phyloP scores from a whole-genome alignment of 345 rosid species.

The Lenwebbia sp. region DNA sequence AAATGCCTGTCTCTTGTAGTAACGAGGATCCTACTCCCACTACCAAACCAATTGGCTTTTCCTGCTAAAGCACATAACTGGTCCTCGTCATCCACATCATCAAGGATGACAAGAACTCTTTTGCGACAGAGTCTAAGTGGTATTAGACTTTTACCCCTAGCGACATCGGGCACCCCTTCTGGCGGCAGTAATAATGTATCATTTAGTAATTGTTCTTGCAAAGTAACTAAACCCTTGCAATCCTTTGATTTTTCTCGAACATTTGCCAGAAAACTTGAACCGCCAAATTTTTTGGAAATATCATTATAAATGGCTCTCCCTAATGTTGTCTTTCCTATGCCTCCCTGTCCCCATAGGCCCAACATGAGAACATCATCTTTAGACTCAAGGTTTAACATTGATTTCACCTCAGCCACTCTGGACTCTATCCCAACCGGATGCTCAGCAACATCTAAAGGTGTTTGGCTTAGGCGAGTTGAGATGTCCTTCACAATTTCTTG shows the following conservation, averaged over 20 bases:
- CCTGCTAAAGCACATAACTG: background rate
- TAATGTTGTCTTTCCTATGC: background rate
- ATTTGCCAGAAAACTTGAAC: background rate
- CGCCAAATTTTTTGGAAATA: background rate
- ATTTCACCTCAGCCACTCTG: background rate
- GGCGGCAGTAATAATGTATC: background rate
- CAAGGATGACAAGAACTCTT: background rate
- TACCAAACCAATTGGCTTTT: rapidly evolving
- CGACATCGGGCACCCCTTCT: background rate
- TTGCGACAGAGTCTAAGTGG: background rate
- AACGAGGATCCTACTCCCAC: background rate
- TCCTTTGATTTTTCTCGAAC: background rate
- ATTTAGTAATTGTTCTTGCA: background rate
- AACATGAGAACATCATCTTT: background rate
- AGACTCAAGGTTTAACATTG: background rate
- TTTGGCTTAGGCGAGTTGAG: background rate
- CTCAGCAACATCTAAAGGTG: background rate
- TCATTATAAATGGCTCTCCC: background rate
- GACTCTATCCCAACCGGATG: background rate
- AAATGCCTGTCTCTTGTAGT: background rate
- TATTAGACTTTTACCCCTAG: background rate
- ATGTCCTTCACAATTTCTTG: background rate
- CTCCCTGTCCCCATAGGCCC: background rate
- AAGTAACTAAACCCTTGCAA: background rate
- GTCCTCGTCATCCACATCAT: rapidly evolving